phyloP scores from a whole-genome alignment of 2,329 filamentous ascomycete genomes.

The Periconia sp. region DNA sequence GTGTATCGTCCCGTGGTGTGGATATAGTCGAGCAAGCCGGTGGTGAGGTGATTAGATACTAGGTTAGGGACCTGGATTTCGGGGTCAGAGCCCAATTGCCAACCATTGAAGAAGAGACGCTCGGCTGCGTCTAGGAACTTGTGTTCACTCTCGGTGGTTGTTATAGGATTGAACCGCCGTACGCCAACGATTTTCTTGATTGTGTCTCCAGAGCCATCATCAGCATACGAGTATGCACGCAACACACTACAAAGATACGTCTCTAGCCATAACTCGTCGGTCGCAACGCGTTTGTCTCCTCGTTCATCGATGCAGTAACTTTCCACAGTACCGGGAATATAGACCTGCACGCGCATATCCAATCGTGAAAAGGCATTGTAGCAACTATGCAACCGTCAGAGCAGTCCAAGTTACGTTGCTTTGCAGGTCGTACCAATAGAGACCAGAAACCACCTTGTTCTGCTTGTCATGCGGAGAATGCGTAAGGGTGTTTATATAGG shows the following conservation, averaged over 20 bases:
- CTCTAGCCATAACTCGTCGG: slow-evolving; percentile 94
- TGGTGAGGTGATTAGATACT: slow-evolving; percentile 92
- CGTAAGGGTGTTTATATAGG: slow-evolving; percentile 97
- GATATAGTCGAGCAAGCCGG: slow-evolving; percentile 93
- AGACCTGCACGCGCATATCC: slow-evolving; percentile 98
- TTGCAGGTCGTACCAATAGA: slow-evolving; percentile 73
- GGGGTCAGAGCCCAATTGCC: slow-evolving; percentile 94
- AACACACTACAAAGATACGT: slow-evolving; percentile 96
- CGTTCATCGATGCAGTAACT: slow-evolving; percentile 97
- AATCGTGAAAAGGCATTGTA: slow-evolving; percentile 99
- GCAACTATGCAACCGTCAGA: slow-evolving; percentile 59
- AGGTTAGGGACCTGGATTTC: slow-evolving; percentile 97
- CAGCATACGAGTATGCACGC: slow-evolving; percentile 92
- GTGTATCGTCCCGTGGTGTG: slow-evolving; percentile 91
- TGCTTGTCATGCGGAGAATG: slow-evolving; percentile 83
- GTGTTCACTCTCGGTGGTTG: slow-evolving; percentile 97
- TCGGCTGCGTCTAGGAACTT: slow-evolving; percentile 94
- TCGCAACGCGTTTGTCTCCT: slow-evolving; percentile 89
- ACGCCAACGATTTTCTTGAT: slow-evolving; percentile 98
- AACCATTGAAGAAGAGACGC: slow-evolving; percentile 91
- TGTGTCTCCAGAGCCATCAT: slow-evolving; percentile 89
- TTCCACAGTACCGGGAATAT: slow-evolving; percentile 93
- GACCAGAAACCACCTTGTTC: slow-evolving; percentile 87
- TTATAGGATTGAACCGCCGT: slow-evolving; percentile 93
- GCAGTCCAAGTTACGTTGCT: neutral